phyloP scores from a whole-genome alignment of 73 alveolate species.

The Symbiodinium natans region DNA sequence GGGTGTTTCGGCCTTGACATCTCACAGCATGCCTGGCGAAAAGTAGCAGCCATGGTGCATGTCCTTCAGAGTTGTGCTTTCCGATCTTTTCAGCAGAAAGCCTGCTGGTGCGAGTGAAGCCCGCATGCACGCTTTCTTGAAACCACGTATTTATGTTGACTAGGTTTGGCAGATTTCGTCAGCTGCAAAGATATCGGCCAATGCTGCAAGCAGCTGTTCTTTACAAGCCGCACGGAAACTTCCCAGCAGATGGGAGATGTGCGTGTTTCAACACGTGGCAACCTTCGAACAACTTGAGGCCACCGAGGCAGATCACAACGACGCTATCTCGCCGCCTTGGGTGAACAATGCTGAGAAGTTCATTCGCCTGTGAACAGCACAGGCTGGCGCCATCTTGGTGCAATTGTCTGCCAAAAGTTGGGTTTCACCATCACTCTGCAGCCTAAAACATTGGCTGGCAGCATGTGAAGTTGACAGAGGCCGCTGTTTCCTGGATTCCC shows the following conservation, averaged over 20 bases:
- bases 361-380: not conserved
- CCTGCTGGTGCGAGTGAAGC: no score
- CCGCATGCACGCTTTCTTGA: no score
- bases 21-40: not conserved
- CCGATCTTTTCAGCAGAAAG: no score
- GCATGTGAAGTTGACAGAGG: no score
- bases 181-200: not conserved
- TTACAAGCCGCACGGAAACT: not conserved
- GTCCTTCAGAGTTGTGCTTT: no score
- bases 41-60: no score
- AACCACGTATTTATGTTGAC: no score
- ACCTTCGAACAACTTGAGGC: conserved; percentile 1
- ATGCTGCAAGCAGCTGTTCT: not conserved
- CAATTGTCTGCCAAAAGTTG: not conserved
- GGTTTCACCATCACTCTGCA: no score
- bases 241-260: not conserved
- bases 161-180: not conserved
- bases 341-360: conserved; percentile 36
- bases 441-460: no score
- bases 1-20: no score
- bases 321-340: conserved; percentile 64
- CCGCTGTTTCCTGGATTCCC: no score
- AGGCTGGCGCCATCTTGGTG: not conserved
- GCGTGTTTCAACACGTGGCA: not conserved
- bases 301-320: conserved; percentile 28